These are phyloP conservation scores for Capronia epimyces DNA, from an alignment of 2,329 filamentous ascomycete genomes.

Conservation along the genomic window DNA sequence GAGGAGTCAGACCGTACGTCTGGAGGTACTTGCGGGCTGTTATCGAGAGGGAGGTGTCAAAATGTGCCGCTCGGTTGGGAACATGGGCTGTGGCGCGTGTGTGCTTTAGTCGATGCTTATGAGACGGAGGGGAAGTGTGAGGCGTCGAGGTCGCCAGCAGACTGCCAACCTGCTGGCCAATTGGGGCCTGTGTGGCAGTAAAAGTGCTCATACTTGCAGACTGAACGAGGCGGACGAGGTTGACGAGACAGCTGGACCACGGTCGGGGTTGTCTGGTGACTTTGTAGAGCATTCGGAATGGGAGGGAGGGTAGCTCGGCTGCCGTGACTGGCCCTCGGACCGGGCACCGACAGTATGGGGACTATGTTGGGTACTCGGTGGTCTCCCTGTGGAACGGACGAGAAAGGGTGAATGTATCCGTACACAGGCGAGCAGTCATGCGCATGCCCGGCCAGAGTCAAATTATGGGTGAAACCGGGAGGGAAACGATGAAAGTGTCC, in stretches of 20 bases:
- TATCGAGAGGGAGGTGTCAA: slow-evolving; percentile 46
- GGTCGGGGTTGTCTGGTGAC: slow-evolving; percentile 14
- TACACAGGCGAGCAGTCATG: neutral
- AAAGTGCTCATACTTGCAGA: slow-evolving; percentile 19
- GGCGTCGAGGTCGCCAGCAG: slow-evolving; percentile 1
- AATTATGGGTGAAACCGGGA: slow-evolving; percentile 22
- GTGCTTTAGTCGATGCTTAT: slow-evolving; percentile 21
- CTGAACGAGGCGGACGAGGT: slow-evolving; percentile 10
- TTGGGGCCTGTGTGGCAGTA: slow-evolving; percentile 9
- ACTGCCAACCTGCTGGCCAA: slow-evolving; percentile 14
- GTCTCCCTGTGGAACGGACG: neutral
- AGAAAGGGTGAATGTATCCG: slow-evolving; percentile 8
- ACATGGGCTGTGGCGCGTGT: slow-evolving; percentile 25
- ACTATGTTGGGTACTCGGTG: neutral
- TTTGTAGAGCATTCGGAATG: slow-evolving; percentile 25
- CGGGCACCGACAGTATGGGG: slow-evolving; percentile 7
- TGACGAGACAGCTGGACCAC: slow-evolving; percentile 9
- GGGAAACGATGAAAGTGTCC: slow-evolving; percentile 2
- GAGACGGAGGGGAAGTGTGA: slow-evolving; percentile 8
- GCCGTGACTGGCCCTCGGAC: neutral
- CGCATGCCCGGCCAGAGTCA: slow-evolving; percentile 3
- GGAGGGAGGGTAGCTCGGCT: neutral
- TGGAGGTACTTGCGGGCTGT: slow-evolving; percentile 49
- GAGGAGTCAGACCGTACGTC: slow-evolving; percentile 48
- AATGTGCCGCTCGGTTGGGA: slow-evolving; percentile 35